Evolutionary conservation across 1,284 basidiomycete genomes (phyloP).

Genomic region (Cystobasidium pallidum): DNA sequence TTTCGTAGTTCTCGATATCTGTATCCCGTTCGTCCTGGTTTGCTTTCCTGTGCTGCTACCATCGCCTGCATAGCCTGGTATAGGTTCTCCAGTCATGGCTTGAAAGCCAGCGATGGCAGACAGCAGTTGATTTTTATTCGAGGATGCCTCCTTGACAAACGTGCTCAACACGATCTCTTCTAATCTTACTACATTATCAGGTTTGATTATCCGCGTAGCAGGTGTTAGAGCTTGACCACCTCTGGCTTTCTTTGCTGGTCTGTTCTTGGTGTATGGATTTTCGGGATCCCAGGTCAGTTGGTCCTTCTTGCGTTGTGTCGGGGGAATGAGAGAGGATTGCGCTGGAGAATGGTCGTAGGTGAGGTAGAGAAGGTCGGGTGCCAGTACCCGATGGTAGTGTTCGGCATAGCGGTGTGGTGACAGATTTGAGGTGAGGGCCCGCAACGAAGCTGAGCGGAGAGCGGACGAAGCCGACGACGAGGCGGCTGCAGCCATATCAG

Average conservation of each 20-base stretch:
- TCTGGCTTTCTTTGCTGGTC: constrained; percentile 72
- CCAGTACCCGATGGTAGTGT: constrained; percentile 81
- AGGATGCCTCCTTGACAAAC: constrained; percentile 69
- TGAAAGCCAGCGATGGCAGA: constrained; percentile 83
- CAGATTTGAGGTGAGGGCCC: constrained; percentile 26
- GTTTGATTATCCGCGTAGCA: constrained; percentile 62
- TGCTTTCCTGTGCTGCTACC: constrained; percentile 59
- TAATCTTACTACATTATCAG: constrained; percentile 72
- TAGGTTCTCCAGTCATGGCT: constrained; percentile 80
- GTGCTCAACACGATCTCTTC: constrained; percentile 84
- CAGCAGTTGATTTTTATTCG: constrained; percentile 76
- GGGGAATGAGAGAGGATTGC: constrained; percentile 51
- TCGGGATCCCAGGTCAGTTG: constrained; percentile 72
- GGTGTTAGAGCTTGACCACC: constrained; percentile 70
- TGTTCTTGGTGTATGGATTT: constrained; percentile 76
- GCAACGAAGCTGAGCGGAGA: constrained; percentile 14
- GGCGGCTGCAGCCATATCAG: constrained; percentile 6
- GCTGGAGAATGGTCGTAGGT: constrained; percentile 75
- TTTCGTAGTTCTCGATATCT: constrained; percentile 77
- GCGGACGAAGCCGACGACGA: constrained; percentile 19
- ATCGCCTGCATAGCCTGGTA: constrained; percentile 62
- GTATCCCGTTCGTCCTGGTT: constrained; percentile 72
- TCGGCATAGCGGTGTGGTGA: constrained; percentile 57
- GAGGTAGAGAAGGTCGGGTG: constrained; percentile 91
- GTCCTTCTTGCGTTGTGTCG: constrained; percentile 56